Conservation (phyloP, 2,329 filamentous ascomycete species). For the Epichloe festucae region DNA sequence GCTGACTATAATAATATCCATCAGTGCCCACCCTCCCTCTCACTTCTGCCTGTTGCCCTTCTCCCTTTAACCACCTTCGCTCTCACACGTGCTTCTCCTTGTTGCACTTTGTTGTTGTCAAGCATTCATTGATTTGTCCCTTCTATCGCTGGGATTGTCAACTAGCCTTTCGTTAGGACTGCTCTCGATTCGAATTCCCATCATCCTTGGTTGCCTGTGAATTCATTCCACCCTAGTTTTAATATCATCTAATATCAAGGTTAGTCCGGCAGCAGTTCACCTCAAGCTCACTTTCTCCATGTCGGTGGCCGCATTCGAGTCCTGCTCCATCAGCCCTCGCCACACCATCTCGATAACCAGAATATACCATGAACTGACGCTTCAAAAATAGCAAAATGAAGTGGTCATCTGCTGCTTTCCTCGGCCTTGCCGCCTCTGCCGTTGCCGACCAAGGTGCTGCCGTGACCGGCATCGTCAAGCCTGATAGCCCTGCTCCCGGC, state of each 20-base stretch:
- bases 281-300: background rate
- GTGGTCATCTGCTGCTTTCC: conserved; percentile 13
- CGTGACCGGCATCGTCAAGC: conserved; percentile 35
- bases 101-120: background rate
- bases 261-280: background rate
- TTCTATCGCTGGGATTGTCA: conserved; percentile 14
- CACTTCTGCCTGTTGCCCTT: background rate
- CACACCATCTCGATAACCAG: background rate
- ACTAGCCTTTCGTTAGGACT: conserved; percentile 4
- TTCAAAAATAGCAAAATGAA: conserved; percentile 21
- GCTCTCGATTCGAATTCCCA: background rate
- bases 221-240: background rate
- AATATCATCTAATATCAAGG: conserved; percentile 2
- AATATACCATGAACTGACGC: background rate
- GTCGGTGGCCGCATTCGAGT: no score
- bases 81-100: conserved; percentile 6
- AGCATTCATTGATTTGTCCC: conserved; percentile 21
- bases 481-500: conserved; percentile 32
- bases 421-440: conserved; percentile 30
- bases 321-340: background rate
- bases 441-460: conserved; percentile 25
- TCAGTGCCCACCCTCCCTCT: conserved; percentile 4
- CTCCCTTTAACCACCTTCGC: background rate
- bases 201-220: background rate
- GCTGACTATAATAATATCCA: conserved; percentile 5